Evolutionary conservation across 805 yeast species (phyloP), one percentile per base, ranked within the genome.

Genomic region (Peterozyma toletana): DNA sequence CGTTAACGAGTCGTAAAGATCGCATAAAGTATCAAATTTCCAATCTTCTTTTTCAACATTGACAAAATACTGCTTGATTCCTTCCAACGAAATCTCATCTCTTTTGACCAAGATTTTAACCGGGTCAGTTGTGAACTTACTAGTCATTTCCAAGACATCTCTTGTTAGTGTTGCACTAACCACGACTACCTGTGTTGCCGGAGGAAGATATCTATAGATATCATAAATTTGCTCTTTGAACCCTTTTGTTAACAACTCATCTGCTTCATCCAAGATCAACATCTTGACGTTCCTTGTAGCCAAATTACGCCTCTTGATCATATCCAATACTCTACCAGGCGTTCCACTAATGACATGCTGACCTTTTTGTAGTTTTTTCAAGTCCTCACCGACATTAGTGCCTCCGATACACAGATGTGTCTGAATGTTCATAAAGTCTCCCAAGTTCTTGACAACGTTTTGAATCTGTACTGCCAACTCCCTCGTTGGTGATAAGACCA

Each of bases 371-470:
- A 93, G 78, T 53, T 86, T 88, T 64, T 82, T 85, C 52, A 86
- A 75, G 71, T 93, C 99, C 53, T 89, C 93, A 49, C 81, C 80
- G 64, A 88, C 77, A 48, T 87, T 78, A 50, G 95, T 91, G 65
- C 99, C 99, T 68, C 99, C 99, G 59, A 93, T 87, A 68, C 96
- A 91, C 43, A 98, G 96, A 64, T 93, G 97, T 58, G 93, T 90
- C 52, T 83, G 80, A 49, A 91, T 78, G 60, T 87, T 83, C 83
- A 93, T 80, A 75, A 86, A 87, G 67, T 80, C 80, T 53, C 98
- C 97, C 55, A 93, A 77, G 55, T 90, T 85, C 62, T 82, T 74
- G 42, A 91, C 87, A 55, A 93, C 99, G 64, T 83, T 86, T 71
- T 88, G 96, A 64, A 93, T 93, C 76, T 93, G 99, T 55, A 81